Percentiles rank a stretch among this genome's conserved stretches.
These are phyloP conservation scores for Amesomyces nigricolor DNA, from an alignment of 2,329 filamentous ascomycete genomes.

Conservation along the genomic window DNA sequence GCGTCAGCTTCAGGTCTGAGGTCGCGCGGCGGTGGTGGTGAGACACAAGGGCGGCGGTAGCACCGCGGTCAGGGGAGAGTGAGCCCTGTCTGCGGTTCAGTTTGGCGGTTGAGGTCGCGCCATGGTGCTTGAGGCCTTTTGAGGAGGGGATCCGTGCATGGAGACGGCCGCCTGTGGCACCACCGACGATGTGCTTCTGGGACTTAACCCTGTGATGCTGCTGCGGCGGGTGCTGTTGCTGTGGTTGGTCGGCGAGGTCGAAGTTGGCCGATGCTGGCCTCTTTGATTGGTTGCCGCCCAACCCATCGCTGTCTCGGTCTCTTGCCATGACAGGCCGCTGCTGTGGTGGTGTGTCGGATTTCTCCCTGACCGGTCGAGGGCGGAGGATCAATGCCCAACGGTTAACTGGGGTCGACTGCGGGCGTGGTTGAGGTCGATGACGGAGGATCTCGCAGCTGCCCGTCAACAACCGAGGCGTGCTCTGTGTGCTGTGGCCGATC, in stretches of 20 bases:
- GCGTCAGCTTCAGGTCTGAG: conserved; percentile 47
- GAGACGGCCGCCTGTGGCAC: conserved; percentile 34
- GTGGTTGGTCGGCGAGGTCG: conserved; percentile 28
- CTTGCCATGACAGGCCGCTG: conserved; percentile 20
- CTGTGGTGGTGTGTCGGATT: conserved; percentile 17
- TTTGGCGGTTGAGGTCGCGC: conserved; percentile 27
- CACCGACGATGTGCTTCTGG: conserved; percentile 42
- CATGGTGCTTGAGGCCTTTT: conserved; percentile 45
- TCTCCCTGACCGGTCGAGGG: conserved; percentile 5
- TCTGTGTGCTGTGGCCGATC: too few relatives aligned
- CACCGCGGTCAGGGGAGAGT: conserved; percentile 36
- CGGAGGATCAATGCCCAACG: neutral
- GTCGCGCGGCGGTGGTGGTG: conserved; percentile 42
- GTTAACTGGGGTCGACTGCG: neutral
- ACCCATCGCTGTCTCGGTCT: conserved; percentile 40
- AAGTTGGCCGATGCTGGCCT: conserved; percentile 31
- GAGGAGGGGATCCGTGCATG: conserved; percentile 49
- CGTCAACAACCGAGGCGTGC: neutral
- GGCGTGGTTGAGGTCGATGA: neutral
- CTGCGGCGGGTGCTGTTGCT: conserved; percentile 30
- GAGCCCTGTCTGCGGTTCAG: conserved; percentile 40
- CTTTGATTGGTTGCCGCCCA: conserved; percentile 51
- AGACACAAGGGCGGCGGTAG: conserved; percentile 30
- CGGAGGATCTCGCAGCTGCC: neutral
- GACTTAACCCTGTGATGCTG: conserved; percentile 32